phyloP scores from a whole-genome alignment of 2,329 filamentous ascomycete genomes.

The Hypomyces rosellus region DNA sequence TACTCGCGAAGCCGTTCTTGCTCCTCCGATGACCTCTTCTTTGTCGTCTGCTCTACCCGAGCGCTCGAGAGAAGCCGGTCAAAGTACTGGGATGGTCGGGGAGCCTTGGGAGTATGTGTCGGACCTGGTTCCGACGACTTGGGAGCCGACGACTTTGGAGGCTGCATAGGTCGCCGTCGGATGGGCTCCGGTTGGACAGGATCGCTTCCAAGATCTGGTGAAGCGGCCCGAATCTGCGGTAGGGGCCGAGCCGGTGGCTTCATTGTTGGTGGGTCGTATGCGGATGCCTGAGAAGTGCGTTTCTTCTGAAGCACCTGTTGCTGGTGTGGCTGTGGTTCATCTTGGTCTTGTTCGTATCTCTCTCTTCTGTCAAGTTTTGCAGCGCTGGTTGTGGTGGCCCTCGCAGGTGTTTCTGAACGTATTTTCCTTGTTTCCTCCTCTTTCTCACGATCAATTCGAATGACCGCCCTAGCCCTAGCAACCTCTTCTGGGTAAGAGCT shows the following conservation, averaged over 20 bases:
- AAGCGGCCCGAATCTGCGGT: not conserved
- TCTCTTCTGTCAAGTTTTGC: no score
- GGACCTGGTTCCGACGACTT: constrained; percentile 14
- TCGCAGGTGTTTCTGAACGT: no score
- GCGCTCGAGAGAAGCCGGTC: constrained; percentile 14
- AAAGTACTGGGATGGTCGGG: constrained; percentile 19
- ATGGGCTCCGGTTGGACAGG: not conserved
- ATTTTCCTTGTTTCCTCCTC: no score
- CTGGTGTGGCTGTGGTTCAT: no score
- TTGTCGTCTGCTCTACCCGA: constrained; percentile 11
- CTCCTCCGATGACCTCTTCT: constrained; percentile 17
- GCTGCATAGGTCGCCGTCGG: not conserved
- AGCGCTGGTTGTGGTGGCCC: no score
- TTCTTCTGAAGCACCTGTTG: no score
- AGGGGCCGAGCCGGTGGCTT: not conserved
- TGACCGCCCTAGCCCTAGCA: constrained; percentile 14
- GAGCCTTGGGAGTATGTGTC: constrained; percentile 12
- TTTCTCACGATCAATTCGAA: constrained; percentile 3
- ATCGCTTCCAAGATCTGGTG: constrained; percentile 8
- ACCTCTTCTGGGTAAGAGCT: constrained; percentile 28
- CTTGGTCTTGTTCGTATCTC: no score
- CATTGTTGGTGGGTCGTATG: not conserved
- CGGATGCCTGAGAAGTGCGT: not conserved
- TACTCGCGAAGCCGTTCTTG: constrained; percentile 21
- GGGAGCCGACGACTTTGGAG: constrained; percentile 3